Base-by-base conservation (phyloP, 1,284 basidiomycete species). In the Vanrija humicola region DNA sequence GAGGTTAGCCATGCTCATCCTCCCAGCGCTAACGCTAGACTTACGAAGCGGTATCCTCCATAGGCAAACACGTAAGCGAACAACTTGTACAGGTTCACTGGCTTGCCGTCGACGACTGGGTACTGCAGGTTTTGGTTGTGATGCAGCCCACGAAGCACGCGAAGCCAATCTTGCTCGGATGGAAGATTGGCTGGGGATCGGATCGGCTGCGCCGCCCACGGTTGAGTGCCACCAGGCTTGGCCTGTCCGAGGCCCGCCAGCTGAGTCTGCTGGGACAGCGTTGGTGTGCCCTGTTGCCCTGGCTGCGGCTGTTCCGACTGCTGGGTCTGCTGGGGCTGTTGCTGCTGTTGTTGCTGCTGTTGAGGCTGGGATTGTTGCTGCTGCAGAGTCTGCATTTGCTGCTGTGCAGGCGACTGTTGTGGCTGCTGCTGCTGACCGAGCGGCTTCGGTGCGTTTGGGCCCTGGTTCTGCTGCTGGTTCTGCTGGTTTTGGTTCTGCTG, bases 41-140 rank as follows among this genome's bases (percentile, higher is more conserved):
- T 52, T 25, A 59, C 57, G 50, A 55, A 46, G 23, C 59, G 59
- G 54, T 58, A 58, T 3, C 60, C 60, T 25, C 57, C 57, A 19
- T 50, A 46, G 5, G 51, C 50, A 18, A 56, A 54, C 26, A 62
- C 57, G 16, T 54, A 45, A 3, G 46, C 49, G 40, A 62, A 59
- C 25, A 62, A 49, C 38, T 44, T 53, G 56, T 54, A 58, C 15
- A 62, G 49, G 52, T 48, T 58, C 18, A 62, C 39, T 39, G 46
- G 43, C 45, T 56, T 56, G 26, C 60, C 60, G 18, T 56, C 50
- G 28, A 62, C 39, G 12, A 47, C 19, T 3, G 60, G 56, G 42
- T 62, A 61, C 23, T 54, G 48, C 18, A 61, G 48, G 38, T 26
- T 50, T 3, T 28, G 58, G 45, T 53, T 52, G 15, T 50, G 40